A percentile compares a stretch with the other conserved stretches of the same genome.
Evolutionary conservation across 306 rosid species (phyloP).

Genomic region (Inga laurina): DNA sequence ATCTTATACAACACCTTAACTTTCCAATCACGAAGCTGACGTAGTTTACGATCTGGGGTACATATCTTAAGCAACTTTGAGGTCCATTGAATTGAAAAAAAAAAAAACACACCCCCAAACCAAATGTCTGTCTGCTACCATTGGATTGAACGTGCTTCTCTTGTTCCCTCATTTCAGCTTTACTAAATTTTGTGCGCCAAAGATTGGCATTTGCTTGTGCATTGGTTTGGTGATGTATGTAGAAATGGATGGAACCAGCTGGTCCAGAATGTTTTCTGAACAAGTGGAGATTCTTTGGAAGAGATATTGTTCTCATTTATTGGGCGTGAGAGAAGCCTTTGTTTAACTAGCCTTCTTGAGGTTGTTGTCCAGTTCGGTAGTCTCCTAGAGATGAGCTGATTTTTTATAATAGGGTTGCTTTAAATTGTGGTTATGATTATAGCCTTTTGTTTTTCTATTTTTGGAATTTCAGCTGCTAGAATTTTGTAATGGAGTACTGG

Average conservation of each 20-base stretch:
- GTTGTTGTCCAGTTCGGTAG: neutral
- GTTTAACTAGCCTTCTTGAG: constrained; percentile 53
- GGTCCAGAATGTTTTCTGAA: constrained; percentile 57
- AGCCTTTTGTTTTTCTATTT: neutral
- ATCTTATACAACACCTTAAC: no score
- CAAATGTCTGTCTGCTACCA: no score
- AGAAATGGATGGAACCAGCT: constrained; percentile 75
- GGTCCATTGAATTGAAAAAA: no score
- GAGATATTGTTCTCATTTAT: constrained; percentile 51
- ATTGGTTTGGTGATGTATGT: constrained; percentile 67
- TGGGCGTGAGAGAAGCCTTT: constrained; percentile 60
- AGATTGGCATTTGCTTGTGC: constrained; percentile 44
- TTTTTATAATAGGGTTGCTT: neutral
- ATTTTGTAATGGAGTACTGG: neutral
- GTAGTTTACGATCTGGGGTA: no score
- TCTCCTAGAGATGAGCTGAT: neutral
- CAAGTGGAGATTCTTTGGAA: constrained; percentile 67
- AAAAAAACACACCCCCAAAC: no score
- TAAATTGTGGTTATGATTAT: neutral
- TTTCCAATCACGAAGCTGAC: no score
- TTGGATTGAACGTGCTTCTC: no score
- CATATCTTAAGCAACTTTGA: no score
- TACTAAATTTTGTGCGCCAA: no score
- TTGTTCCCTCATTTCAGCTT: no score
- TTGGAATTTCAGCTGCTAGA: neutral